Evolutionary conservation across 257 asterid species (phyloP).

Genomic region (Euphrasia confusa): DNA sequence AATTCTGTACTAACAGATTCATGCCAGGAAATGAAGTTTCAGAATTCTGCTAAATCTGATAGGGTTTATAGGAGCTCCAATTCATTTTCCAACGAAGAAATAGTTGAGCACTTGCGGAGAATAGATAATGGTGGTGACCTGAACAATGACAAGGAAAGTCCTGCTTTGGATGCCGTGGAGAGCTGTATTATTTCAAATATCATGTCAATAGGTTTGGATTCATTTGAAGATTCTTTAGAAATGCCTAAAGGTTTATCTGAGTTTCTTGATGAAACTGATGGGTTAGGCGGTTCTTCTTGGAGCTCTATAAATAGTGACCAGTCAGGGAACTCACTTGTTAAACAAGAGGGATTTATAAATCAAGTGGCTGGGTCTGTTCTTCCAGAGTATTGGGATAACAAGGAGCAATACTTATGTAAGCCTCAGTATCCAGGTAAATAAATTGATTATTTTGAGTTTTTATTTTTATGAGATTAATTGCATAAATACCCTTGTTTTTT

Average conservation of each 20-base stretch:
- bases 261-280: constrained; percentile 48
- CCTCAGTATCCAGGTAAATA: constrained; percentile 66
- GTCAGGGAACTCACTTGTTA: constrained; percentile 48
- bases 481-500: not conserved
- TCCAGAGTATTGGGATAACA: constrained; percentile 47
- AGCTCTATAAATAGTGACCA: constrained; percentile 57
- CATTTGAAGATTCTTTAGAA: constrained; percentile 53
- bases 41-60: constrained; percentile 70
- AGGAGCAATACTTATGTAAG: constrained; percentile 54
- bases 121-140: constrained; percentile 50
- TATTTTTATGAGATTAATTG: not conserved
- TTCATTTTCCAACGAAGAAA: constrained; percentile 91
- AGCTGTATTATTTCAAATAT: constrained; percentile 73
- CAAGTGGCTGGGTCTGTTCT: constrained; percentile 50
- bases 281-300: constrained; percentile 65
- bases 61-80: constrained; percentile 70
- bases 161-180: constrained; percentile 61
- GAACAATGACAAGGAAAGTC: constrained; percentile 49
- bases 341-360: constrained; percentile 47
- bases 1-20: constrained; percentile 55
- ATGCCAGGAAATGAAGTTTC: constrained; percentile 74
- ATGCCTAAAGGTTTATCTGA: constrained; percentile 49
- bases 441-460: not conserved
- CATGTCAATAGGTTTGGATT: constrained; percentile 76
- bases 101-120: constrained; percentile 89